Conservation (phyloP, 169 alveolate species). For the Cryptosporidium tyzzeri region DNA sequence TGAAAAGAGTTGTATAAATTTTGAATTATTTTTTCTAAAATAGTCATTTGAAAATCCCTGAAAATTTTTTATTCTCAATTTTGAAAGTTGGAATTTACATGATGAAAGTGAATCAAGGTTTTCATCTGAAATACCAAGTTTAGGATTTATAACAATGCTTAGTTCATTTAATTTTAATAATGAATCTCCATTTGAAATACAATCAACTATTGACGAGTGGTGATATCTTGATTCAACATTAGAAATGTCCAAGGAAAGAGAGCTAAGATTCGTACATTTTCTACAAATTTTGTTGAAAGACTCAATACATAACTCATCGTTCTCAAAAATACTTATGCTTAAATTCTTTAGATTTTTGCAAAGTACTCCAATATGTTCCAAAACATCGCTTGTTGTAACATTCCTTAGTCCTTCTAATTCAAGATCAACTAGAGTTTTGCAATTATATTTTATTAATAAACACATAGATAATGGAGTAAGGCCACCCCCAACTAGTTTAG, state of each 20-base stretch:
- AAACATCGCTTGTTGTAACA: conserved; percentile 60
- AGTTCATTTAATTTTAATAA: conserved; percentile 26
- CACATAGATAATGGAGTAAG: conserved; percentile 65
- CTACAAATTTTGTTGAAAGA: conserved; percentile 25
- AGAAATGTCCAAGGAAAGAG: conserved; percentile 21
- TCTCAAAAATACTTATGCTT: conserved; percentile 27
- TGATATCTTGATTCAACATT: conserved; percentile 5
- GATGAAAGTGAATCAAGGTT: conserved; percentile 28
- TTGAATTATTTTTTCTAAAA: conserved; percentile 6
- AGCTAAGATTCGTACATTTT: conserved; percentile 15
- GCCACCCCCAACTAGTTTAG: conserved; percentile 62
- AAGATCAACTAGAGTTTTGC: background rate
- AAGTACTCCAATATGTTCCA: conserved; percentile 20
- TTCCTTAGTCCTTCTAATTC: conserved; percentile 67
- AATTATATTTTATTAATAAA: conserved; percentile 34
- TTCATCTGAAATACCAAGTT: conserved; percentile 12
- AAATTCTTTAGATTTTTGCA: conserved; percentile 14
- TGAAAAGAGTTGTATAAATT: background rate
- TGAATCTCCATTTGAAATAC: conserved; percentile 10
- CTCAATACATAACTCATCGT: conserved; percentile 15
- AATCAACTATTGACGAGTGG: conserved; percentile 9
- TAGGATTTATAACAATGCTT: conserved; percentile 3
- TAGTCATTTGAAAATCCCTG: conserved; percentile 8
- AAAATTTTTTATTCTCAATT: conserved; percentile 31
- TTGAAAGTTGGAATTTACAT: conserved; percentile 28